These are phyloP conservation scores for sweet orange (Citrus sinensis) DNA, from an alignment of 345 rosid species.

Conservation along the genomic window DNA sequence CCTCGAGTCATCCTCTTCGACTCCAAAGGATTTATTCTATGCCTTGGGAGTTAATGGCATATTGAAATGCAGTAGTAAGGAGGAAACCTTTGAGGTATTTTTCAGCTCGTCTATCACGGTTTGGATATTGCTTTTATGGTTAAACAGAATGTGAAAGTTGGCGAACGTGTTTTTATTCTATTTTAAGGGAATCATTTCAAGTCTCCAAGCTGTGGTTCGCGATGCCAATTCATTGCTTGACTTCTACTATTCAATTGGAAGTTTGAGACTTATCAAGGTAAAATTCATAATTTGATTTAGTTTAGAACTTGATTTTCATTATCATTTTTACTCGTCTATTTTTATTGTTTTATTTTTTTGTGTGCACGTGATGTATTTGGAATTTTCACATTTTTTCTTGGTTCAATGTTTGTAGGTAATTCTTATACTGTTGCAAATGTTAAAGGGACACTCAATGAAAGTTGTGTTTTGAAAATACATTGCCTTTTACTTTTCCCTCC, in stretches of 20 bases:
- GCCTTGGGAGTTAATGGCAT: slow-evolving; percentile 71
- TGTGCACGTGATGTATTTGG: background rate
- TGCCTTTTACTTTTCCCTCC: background rate
- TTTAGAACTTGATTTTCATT: background rate
- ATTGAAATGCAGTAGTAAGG: slow-evolving; percentile 48
- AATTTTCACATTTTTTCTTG: background rate
- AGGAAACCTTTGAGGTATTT: slow-evolving; percentile 55
- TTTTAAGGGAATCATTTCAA: slow-evolving; percentile 51
- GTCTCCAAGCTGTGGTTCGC: slow-evolving; percentile 58
- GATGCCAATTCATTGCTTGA: slow-evolving; percentile 74
- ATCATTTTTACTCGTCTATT: background rate
- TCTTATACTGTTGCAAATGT: background rate
- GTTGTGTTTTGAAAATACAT: background rate
- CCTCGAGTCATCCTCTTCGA: slow-evolving; percentile 53
- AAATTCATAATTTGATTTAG: slow-evolving; percentile 4
- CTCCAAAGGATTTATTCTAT: slow-evolving; percentile 57
- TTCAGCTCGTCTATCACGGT: background rate
- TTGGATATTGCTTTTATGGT: background rate
- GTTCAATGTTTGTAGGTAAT: background rate
- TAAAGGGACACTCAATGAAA: background rate
- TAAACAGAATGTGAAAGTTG: background rate
- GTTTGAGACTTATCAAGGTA: slow-evolving; percentile 82
- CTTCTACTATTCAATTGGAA: slow-evolving; percentile 67
- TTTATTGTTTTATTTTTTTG: background rate
- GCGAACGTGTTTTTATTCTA: background rate